phyloP scores from a whole-genome alignment of 805 yeast genomes.

The Cyberlindnera bimundalis region DNA sequence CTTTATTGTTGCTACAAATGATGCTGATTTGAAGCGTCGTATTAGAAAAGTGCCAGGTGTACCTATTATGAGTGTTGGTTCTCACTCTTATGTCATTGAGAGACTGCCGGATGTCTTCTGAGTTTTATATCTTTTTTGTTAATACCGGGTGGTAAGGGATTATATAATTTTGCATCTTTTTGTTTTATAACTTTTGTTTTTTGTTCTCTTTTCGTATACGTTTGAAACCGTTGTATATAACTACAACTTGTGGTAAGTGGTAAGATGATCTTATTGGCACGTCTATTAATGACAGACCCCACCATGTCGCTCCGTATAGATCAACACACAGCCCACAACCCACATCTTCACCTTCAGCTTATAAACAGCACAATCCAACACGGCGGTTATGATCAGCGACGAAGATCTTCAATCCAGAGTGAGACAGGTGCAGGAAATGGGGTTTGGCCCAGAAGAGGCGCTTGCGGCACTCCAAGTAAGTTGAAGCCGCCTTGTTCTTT shows the following conservation, averaged over 20 bases:
- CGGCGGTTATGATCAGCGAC: slow-evolving; percentile 2
- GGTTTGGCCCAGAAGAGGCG: slow-evolving; percentile 2
- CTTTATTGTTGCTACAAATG: slow-evolving; percentile 95
- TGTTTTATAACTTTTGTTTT: neutral
- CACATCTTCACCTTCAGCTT: neutral
- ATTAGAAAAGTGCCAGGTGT: slow-evolving; percentile 96
- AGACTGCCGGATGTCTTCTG: slow-evolving; percentile 91
- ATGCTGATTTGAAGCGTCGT: slow-evolving; percentile 93
- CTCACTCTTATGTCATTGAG: slow-evolving; percentile 87
- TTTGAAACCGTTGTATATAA: no score
- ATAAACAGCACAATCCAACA: neutral
- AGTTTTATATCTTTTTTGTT: no score
- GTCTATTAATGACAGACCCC: neutral
- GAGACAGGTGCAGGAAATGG: slow-evolving; percentile 5
- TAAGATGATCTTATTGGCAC: slow-evolving; percentile 1
- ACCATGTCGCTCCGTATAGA: neutral
- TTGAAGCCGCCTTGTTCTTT: no score
- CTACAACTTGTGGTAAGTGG: no score
- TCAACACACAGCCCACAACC: neutral
- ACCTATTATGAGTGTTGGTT: slow-evolving; percentile 95
- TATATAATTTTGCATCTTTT: slow-evolving; percentile 5
- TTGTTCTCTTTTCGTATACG: no score
- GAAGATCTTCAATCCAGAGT: neutral
- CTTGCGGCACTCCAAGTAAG: slow-evolving; percentile 12
- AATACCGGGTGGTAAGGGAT: neutral